Conservation (phyloP, 2,329 filamentous ascomycete genomes). For the Polytolypa hystricis region DNA sequence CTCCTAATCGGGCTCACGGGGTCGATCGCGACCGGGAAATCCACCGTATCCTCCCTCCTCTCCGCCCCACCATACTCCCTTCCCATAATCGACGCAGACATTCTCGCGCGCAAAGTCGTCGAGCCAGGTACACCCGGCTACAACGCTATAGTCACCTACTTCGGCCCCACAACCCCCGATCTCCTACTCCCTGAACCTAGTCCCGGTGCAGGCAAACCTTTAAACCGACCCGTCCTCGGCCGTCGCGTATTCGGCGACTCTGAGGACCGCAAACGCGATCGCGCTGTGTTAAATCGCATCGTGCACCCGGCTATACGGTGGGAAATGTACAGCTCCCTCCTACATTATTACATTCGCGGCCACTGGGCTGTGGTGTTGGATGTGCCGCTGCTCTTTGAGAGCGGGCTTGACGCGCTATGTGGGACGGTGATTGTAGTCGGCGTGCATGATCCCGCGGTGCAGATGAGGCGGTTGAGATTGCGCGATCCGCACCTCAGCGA, state of each 20-base stretch:
- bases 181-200: constrained; percentile 54
- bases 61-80: constrained; percentile 69
- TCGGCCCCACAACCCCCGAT: constrained; percentile 72
- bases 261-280: constrained; percentile 57
- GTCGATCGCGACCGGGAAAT: constrained; percentile 96
- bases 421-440: constrained; percentile 79
- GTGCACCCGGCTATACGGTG: constrained; percentile 81
- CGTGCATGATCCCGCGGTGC: constrained; percentile 64
- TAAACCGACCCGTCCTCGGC: constrained; percentile 81
- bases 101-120: constrained; percentile 85
- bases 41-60: constrained; percentile 80
- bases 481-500: constrained; percentile 66
- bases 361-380: constrained; percentile 86
- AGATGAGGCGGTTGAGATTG: constrained; percentile 66
- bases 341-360: constrained; percentile 62
- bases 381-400: constrained; percentile 85
- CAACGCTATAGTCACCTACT: constrained; percentile 68
- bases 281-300: constrained; percentile 72
- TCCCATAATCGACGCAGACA: constrained; percentile 87
- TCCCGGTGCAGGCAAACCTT: constrained; percentile 40
- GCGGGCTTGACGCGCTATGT: constrained; percentile 72
- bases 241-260: constrained; percentile 73
- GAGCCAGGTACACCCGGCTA: constrained; percentile 84
- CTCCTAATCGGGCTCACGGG: constrained; percentile 91
- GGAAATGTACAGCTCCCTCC: constrained; percentile 66